Percentiles rank a stretch among this genome's conserved stretches.
These are phyloP conservation scores for Linum trigynum DNA, from an alignment of 345 rosid species.

Conservation along the genomic window DNA sequence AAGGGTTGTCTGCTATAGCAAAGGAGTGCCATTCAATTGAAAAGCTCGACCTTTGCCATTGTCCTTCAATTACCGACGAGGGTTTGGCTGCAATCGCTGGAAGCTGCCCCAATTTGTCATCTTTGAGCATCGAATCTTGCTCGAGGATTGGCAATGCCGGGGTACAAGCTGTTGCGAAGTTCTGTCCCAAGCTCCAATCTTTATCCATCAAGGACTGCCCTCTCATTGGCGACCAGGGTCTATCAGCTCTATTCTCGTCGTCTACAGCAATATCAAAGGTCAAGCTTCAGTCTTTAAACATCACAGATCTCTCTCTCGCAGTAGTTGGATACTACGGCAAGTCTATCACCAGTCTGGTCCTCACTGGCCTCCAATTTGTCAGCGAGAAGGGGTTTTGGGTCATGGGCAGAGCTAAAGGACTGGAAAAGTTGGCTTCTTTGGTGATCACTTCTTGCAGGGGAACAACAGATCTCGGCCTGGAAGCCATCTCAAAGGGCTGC, in stretches of 20 bases:
- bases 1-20: conserved; percentile 46
- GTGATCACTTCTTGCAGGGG: conserved; percentile 50
- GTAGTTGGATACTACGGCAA: conserved; percentile 67
- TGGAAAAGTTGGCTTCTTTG: conserved; percentile 39
- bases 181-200: conserved; percentile 40
- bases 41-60: conserved; percentile 59
- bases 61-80: conserved; percentile 48
- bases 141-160: conserved; percentile 52
- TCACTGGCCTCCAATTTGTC: conserved; percentile 41
- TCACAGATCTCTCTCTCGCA: conserved; percentile 69
- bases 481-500: conserved; percentile 51
- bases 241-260: conserved; percentile 48
- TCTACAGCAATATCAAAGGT: conserved; percentile 38
- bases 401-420: conserved; percentile 66
- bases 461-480: conserved; percentile 54
- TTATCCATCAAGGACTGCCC: conserved; percentile 60
- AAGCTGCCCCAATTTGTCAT: conserved; percentile 46
- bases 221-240: conserved; percentile 65
- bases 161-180: conserved; percentile 49
- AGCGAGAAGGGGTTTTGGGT: conserved; percentile 81
- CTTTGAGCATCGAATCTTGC: conserved; percentile 51
- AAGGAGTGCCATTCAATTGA: conserved; percentile 50
- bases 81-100: conserved; percentile 53
- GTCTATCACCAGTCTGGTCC: conserved; percentile 36
- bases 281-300: conserved; percentile 58